Evolutionary conservation across 2,329 filamentous ascomycete species (phyloP).

Genomic region (Cercospora nicotianae): DNA sequence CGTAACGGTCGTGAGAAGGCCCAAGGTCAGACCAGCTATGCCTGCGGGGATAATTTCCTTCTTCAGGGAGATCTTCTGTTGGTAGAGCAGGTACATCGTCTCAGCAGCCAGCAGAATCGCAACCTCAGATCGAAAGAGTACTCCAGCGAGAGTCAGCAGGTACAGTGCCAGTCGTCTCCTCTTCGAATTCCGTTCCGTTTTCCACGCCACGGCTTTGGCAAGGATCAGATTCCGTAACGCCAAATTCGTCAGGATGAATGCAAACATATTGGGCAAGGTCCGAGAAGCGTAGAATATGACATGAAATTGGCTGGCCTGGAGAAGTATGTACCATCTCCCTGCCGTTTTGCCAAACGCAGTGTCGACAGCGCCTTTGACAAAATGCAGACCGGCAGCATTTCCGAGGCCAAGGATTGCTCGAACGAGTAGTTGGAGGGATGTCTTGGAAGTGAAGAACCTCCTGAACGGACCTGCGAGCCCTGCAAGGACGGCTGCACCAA

Average conservation of each 20-base stretch:
- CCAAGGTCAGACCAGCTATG: constrained; percentile 62
- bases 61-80: constrained; percentile 55
- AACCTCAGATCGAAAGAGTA: constrained; percentile 87
- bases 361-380: constrained; percentile 64
- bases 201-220: constrained; percentile 43
- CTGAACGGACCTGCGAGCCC: constrained; percentile 69
- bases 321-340: constrained; percentile 74
- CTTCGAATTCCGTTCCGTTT: constrained; percentile 40
- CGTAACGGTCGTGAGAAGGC: constrained; percentile 68
- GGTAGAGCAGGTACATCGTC: constrained; percentile 63
- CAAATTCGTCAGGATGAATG: constrained; percentile 75
- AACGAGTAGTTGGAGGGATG: constrained; percentile 63
- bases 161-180: constrained; percentile 66
- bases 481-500: constrained; percentile 76
- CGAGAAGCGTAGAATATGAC: constrained; percentile 88
- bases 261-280: constrained; percentile 94
- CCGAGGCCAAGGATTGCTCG: constrained; percentile 74
- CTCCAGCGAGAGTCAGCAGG: constrained; percentile 74
- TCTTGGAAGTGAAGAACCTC: constrained; percentile 55
- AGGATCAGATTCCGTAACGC: constrained; percentile 58
- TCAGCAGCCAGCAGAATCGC: constrained; percentile 74
- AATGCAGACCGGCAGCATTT: constrained; percentile 69
- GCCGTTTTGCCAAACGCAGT: constrained; percentile 67
- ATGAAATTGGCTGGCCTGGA: constrained; percentile 87
- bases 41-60: constrained; percentile 66